Evolutionary conservation across 768 basidiomycete species (phyloP), one percentile per base, ranked within the genome.

Genomic region (Jaapia argillacea): DNA sequence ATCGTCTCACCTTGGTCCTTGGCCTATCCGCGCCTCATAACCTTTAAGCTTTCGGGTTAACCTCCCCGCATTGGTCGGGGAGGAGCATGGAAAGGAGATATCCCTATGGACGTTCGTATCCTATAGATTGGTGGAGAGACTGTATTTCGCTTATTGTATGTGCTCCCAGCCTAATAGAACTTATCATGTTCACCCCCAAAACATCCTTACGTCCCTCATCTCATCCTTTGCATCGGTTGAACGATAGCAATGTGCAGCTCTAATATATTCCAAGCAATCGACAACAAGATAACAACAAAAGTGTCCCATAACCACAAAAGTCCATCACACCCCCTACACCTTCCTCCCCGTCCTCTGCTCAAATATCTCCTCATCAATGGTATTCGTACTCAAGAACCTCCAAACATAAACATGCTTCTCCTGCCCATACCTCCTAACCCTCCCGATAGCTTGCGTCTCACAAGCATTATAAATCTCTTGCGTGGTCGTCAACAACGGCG

Each of bases 311-410:
- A 24, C 20, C 48, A 2, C 38, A 35, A 44, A 16, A 12, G 7
- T 23, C 25, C 33, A 39, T 22, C 20, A 22, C 16, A 23, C 24
- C n/a, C 22, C 21, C 42, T 43, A 42, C 1, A 60, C 6, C 45
- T 55, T 58, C 43, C 46, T 49, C 37, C 53, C 49, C 38, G 59
- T 52, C 39, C 64, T 62, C 56, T 82, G 72, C 44, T 75, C 69
- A 45, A 77, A 90, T 41, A 92, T 87, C 51, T 88, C 83, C 40
- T 83, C 74, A 59, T 96, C 92, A 52, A 93, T 91, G 4, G 91
- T 94, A 51, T 90, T 79, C 48, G 66, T 66, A n/a, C 86, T 89
- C 55, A 89, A 64, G 63, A 89, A 88, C 45, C 85, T 72, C 74
- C 81, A 88, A 45, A 94, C 79, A 42, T 76, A 70, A 33, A 94